Base-by-base conservation (phyloP, 805 yeast genomes). In the Candida mattraensis region DNA sequence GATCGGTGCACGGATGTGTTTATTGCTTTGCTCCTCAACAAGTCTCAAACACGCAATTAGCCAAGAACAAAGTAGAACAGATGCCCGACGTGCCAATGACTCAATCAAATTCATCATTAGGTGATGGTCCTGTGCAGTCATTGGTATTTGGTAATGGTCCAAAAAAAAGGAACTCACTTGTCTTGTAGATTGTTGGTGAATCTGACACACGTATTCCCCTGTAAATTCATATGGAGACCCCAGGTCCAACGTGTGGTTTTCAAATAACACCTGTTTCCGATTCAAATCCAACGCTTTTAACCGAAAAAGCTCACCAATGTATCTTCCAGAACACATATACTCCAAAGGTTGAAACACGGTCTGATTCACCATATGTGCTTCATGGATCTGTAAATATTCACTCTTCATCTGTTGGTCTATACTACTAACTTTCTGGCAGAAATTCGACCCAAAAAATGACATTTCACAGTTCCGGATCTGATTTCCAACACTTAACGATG, bases 321-420 rank as follows among this genome's bases (percentile, higher is more conserved):
- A 75, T 42, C 83, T 58, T 1, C 83, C 82, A 17, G 77, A 61
- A 19, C 78, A 66, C 56, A 76, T 53, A 40, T 72, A 58, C 51
- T 78, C 84, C 19, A 70, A 54, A 1, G 84, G 85, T 51, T 77
- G 83, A 48, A 72, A 73, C 17, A 37, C 32, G 11, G 37, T 25
- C 7, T 23, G 14, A 15, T 25, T 17, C 11, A 21, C 7, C 12
- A 40, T 19, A 23, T 40, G 45, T 5, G 35, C 12, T 3, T 25
- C 15, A 4, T 7, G 4, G 3, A 12, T n/a, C 20, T 13, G 5
- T 14, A 9, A 3, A 31, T 36, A 27, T 5, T 12, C 29, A 4
- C 44, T 28, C 16, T 68, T 54, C 7, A 54, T 39, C 40, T 68
- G 70, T 11, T 73, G 58, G 26, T 56, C 44, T n/a, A 45, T 32